Conservation (phyloP, 2,329 filamentous ascomycete genomes). For the Alternaria triticina region DNA sequence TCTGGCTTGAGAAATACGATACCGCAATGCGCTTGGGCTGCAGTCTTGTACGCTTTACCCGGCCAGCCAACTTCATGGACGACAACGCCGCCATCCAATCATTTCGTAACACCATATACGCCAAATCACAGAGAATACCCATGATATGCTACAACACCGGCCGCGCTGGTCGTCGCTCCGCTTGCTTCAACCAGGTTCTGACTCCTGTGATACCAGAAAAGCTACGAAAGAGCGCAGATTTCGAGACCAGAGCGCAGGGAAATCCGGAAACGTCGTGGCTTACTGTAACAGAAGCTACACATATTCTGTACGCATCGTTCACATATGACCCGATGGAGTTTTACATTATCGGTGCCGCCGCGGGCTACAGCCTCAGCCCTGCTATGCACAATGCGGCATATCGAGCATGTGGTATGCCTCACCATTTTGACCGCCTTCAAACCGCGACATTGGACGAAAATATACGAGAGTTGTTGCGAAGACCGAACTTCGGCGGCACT, state of each 20-base stretch:
- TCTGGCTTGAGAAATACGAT: conserved; percentile 64
- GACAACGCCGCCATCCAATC: conserved; percentile 68
- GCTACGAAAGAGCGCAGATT: conserved; percentile 43
- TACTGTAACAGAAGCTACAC: conserved; percentile 68
- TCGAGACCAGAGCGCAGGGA: conserved; percentile 46
- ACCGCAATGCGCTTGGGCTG: conserved; percentile 65
- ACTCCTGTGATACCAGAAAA: conserved; percentile 65
- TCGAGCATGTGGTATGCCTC: conserved; percentile 69
- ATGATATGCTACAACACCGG: conserved; percentile 71
- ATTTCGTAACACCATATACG: conserved; percentile 59
- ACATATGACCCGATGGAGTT: conserved; percentile 73
- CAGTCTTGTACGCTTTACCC: conserved; percentile 67
- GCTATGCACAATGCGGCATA: conserved; percentile 78
- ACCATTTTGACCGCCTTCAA: conserved; percentile 68
- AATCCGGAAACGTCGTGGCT: conserved; percentile 56
- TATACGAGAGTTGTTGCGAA: conserved; percentile 66
- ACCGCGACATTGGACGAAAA: conserved; percentile 63
- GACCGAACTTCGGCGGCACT: conserved; percentile 72
- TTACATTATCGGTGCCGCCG: conserved; percentile 75
- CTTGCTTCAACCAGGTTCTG: conserved; percentile 69
- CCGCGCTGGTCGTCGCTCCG: conserved; percentile 65
- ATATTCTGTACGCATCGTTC: conserved; percentile 70
- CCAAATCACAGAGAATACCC: conserved; percentile 56
- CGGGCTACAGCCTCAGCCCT: conserved; percentile 76
- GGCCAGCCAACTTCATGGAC: conserved; percentile 61